Evolutionary conservation across 495 filamentous ascomycete species (phyloP), one percentile per base, ranked within the genome.

Genomic region (Podospora fimiseda): DNA sequence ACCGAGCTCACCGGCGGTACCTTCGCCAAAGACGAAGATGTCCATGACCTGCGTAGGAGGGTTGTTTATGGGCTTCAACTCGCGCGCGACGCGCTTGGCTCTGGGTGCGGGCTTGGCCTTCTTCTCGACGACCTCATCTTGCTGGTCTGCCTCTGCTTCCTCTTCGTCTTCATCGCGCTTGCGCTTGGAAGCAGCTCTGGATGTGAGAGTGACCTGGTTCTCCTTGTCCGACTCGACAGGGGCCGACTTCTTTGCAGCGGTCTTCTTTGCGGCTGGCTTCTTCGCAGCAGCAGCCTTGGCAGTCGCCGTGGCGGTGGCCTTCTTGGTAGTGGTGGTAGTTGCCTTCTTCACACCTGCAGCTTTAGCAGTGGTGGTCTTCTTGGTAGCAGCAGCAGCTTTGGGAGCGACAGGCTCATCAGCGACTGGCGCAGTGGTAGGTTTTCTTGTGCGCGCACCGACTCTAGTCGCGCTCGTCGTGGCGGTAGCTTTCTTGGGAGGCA

Each of bases 21-120:
- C 76, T 62, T 80, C 75, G 44, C 78, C 78, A 50, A 81, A 80
- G 50, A 80, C 77, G 45, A 76, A 80, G 23, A 81, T 58, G 52
- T 78, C 72, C 56, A 78, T 66, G 33, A 62, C 59, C 50, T 65
- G 54, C 21, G 64, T 70, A 1, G 76, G 77, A 1, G 64, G 55
- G 3, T 60, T 54, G 56, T 80, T 78, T 60, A 78, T 62, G 9
- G 40, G 43, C 57, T 63, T 64, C 19, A 59, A 48, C 20, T 43
- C 51, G 24, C 56, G 51, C 16, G 43, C 51, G 23, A 22, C 46
- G 48, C 52, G 51, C 52, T 59, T 60, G n/a, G 43, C 45, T 1
- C 23, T 50, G 2, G 52, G 21, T 6, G 57, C 59, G 5, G 37
- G 46, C 45, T 15, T 51, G 5, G 16, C 49, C 24, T 47, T 41